A percentile compares a stretch with the other conserved stretches of the same genome.
Conservation (phyloP, 192 early-diverging fungal genomes). For the Rhizoclosmatium globosum region DNA sequence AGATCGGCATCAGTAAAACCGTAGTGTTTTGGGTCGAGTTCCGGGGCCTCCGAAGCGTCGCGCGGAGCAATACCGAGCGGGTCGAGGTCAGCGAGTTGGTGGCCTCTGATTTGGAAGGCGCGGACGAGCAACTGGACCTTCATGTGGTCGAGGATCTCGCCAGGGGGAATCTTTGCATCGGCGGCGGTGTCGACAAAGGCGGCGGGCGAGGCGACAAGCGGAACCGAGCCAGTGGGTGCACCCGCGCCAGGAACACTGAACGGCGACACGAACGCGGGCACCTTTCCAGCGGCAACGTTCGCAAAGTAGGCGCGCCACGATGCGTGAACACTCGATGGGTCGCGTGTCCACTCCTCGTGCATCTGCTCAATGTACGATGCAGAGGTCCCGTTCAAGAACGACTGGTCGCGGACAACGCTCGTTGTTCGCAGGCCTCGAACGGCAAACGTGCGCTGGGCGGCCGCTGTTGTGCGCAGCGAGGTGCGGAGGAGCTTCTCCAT, state of each 20-base stretch:
- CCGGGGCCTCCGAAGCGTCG: slow-evolving; percentile 71
- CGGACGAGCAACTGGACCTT: slow-evolving; percentile 97
- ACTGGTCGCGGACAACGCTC: slow-evolving; percentile 25
- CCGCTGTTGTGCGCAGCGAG: too few species aligned
- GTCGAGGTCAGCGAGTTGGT: slow-evolving; percentile 95
- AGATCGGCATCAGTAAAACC: slow-evolving; percentile 94
- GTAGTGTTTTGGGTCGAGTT: slow-evolving; percentile 88
- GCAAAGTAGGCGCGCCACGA: slow-evolving; percentile 98
- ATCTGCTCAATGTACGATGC: slow-evolving; percentile 93
- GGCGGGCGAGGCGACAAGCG: slow-evolving; percentile 11
- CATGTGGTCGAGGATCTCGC: slow-evolving; percentile 93
- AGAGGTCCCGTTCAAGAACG: slow-evolving; percentile 86
- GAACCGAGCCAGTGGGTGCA: slow-evolving; percentile 4
- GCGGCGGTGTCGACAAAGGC: slow-evolving; percentile 36
- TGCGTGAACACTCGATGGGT: slow-evolving; percentile 90
- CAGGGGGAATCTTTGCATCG: slow-evolving; percentile 60
- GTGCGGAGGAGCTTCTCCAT: too few species aligned
- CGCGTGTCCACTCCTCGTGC: slow-evolving; percentile 91
- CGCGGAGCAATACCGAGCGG: slow-evolving; percentile 85
- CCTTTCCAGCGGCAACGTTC: slow-evolving; percentile 48
- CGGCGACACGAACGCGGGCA: slow-evolving; percentile 76
- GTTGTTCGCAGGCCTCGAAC: neutral
- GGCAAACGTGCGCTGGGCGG: too few species aligned
- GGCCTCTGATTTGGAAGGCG: slow-evolving; percentile 94
- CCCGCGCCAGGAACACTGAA: slow-evolving; percentile 50